Evolutionary conservation across 2,329 filamentous ascomycete species (phyloP).

Genomic region (Talaromyces verruculosus): DNA sequence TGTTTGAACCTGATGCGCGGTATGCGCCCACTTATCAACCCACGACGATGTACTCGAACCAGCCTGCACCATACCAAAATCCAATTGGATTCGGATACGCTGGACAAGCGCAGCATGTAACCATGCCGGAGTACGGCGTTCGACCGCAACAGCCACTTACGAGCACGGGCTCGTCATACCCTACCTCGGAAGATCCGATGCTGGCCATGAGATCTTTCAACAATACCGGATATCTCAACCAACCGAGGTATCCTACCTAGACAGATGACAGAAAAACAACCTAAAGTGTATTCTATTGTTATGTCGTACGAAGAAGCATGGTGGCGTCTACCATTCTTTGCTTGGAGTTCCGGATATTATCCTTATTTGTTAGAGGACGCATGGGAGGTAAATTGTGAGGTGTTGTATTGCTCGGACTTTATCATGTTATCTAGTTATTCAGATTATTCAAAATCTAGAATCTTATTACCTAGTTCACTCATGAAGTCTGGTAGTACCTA

Average conservation of each 20-base stretch:
- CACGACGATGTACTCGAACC: constrained; percentile 23
- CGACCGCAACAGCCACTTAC: constrained; percentile 28
- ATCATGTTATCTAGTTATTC: constrained; percentile 7
- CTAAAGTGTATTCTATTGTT: constrained; percentile 13
- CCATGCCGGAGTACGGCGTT: constrained; percentile 39
- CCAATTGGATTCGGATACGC: constrained; percentile 39
- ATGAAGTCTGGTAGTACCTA: not conserved
- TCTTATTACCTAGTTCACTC: constrained; percentile 3
- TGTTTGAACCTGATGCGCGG: constrained; percentile 40
- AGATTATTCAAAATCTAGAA: not conserved
- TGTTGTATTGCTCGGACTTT: not conserved
- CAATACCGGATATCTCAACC: constrained; percentile 23
- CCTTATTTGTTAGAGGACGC: constrained; percentile 9
- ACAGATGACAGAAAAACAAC: not conserved
- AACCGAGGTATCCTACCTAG: constrained; percentile 24
- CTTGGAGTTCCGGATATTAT: constrained; percentile 15
- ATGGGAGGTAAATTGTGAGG: constrained; percentile 1
- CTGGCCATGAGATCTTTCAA: constrained; percentile 26
- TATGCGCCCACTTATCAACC: constrained; percentile 40
- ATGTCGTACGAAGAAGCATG: constrained; percentile 17
- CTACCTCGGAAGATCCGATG: constrained; percentile 25
- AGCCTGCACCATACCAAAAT: constrained; percentile 33
- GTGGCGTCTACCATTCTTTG: constrained; percentile 15
- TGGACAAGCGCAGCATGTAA: constrained; percentile 32
- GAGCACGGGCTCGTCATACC: constrained; percentile 24